Conservation (phyloP, 192 early-diverging fungal species). For the Obelidium mucronatum region DNA sequence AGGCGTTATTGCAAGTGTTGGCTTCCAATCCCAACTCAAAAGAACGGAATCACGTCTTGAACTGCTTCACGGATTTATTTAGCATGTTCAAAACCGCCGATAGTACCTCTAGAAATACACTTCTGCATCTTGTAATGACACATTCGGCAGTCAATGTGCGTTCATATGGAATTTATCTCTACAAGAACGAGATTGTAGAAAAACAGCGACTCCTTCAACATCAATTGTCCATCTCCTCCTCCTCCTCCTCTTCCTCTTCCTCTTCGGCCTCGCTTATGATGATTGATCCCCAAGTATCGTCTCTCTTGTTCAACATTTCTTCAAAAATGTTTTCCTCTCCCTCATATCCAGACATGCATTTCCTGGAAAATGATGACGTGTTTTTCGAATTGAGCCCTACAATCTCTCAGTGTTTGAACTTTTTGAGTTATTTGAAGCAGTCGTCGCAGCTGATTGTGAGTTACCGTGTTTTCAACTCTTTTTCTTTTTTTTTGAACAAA, state of each 20-base stretch:
- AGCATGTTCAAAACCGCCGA: background rate
- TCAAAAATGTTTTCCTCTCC: background rate
- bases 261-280: no score
- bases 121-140: background rate
- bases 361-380: conserved; percentile 10
- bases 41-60: background rate
- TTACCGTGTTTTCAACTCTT: background rate
- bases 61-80: background rate
- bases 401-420: conserved; percentile 14
- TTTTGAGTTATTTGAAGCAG: conserved; percentile 15
- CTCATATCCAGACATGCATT: background rate
- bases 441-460: background rate
- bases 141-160: conserved; percentile 9
- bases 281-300: background rate
- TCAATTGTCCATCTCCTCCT: no score
- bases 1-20: background rate
- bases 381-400: conserved; percentile 16
- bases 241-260: no score
- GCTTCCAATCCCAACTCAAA: background rate
- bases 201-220: background rate
- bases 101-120: background rate
- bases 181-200: conserved; percentile 19
- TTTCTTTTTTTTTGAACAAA: background rate
- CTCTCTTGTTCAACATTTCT: background rate
- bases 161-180: conserved; percentile 7